Evolutionary conservation across 257 asterid species (phyloP).

Genomic region (Cinchona pubescens): DNA sequence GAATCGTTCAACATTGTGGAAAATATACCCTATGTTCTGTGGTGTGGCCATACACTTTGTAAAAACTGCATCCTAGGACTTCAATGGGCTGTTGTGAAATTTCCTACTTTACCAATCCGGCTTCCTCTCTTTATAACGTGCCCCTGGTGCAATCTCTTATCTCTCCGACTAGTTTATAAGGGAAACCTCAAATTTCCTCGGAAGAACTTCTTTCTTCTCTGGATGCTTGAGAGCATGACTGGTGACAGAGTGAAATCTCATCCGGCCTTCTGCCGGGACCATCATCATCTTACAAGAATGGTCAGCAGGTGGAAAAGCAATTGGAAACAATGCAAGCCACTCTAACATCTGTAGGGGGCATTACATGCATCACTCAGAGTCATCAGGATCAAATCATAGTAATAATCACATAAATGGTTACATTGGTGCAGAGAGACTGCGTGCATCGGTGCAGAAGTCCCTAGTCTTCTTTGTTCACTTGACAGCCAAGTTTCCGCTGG

Average conservation of each 20-base stretch:
- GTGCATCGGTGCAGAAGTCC: conserved; percentile 52
- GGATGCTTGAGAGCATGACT: conserved; percentile 98
- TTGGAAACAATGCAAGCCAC: conserved; percentile 33
- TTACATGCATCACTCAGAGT: conserved; percentile 31
- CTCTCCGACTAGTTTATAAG: conserved; percentile 70
- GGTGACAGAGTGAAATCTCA: conserved; percentile 73
- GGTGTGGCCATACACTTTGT: conserved; percentile 99
- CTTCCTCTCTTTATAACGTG: conserved; percentile 88
- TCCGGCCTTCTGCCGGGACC: conserved; percentile 49
- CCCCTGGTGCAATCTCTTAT: conserved; percentile 90
- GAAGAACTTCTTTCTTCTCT: conserved; percentile 87
- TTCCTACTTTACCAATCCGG: conserved; percentile 73
- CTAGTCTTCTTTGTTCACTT: conserved; percentile 66
- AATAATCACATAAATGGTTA: conserved; percentile 26
- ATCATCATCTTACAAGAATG: conserved; percentile 49
- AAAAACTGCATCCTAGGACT: conserved; percentile 86
- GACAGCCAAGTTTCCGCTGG: conserved; percentile 84
- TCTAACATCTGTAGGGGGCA: conserved; percentile 40
- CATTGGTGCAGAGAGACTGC: conserved; percentile 54
- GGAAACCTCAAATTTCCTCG: conserved; percentile 82
- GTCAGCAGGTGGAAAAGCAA: conserved; percentile 39
- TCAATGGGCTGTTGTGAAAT: conserved; percentile 84
- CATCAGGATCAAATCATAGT: conserved; percentile 42
- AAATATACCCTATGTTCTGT: conserved; percentile 80
- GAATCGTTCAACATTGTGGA: conserved; percentile 93